phyloP scores from a whole-genome alignment of 2,329 filamentous ascomycete genomes.

The Davidsoniella neocaledoniae region DNA sequence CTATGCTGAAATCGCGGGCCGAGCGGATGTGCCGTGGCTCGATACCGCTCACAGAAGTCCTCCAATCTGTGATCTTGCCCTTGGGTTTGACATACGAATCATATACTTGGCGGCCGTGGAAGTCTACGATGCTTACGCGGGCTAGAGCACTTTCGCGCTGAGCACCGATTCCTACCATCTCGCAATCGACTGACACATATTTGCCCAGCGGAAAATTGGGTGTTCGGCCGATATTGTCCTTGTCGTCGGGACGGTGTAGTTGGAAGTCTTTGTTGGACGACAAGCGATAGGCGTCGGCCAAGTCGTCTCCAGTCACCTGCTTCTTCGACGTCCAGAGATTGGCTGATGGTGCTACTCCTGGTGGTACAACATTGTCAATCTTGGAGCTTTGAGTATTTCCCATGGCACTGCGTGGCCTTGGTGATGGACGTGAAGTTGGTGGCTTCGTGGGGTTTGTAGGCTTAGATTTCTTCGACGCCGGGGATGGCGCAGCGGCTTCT shows the following conservation, averaged over 20 bases:
- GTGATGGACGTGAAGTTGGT: constrained; percentile 6
- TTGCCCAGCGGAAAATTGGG: constrained; percentile 57
- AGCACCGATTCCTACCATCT: constrained; percentile 85
- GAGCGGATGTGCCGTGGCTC: constrained; percentile 52
- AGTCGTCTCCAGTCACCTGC: constrained; percentile 40
- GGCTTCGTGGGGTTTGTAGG: constrained; percentile 4
- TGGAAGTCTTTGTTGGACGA: constrained; percentile 30
- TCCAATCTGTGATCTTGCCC: constrained; percentile 73
- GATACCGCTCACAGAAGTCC: constrained; percentile 74
- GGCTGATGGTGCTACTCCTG: constrained; percentile 30
- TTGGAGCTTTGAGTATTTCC: constrained; percentile 37
- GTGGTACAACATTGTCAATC: constrained; percentile 20
- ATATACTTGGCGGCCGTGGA: constrained; percentile 81
- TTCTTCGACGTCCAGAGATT: constrained; percentile 45
- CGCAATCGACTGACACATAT: constrained; percentile 87
- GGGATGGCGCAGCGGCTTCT: constrained; percentile 10
- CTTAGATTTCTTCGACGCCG: constrained; percentile 11
- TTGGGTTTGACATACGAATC: constrained; percentile 77
- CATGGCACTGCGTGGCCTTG: constrained; percentile 25
- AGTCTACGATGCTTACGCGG: constrained; percentile 81
- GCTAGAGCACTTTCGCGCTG: constrained; percentile 62
- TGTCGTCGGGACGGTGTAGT: constrained; percentile 29
- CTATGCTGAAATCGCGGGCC: constrained; percentile 57
- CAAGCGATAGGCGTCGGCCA: constrained; percentile 45
- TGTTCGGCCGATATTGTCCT: constrained; percentile 47